These are phyloP conservation scores for Ruellia speciosa DNA, from an alignment of 305 asterid genomes.

Conservation along the genomic window DNA sequence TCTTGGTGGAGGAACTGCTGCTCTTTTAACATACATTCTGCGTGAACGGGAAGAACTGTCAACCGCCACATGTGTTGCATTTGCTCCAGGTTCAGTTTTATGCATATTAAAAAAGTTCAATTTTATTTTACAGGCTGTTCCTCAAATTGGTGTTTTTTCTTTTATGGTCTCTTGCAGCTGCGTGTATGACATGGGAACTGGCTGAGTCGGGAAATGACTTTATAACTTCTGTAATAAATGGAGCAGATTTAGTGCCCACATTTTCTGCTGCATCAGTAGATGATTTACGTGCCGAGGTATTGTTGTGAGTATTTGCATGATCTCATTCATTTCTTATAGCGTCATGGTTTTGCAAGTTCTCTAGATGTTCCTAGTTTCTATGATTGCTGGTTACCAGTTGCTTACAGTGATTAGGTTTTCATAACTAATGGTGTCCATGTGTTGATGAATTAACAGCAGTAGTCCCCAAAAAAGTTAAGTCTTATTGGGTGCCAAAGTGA, in stretches of 20 bases:
- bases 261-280: slow-evolving; percentile 95
- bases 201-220: slow-evolving; percentile 84
- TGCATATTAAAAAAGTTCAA: slow-evolving; percentile 1
- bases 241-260: slow-evolving; percentile 94
- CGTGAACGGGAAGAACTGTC: slow-evolving; percentile 84
- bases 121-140: background rate
- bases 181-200: slow-evolving; percentile 98
- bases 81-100: slow-evolving; percentile 79
- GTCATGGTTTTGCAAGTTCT: background rate
- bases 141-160: slow-evolving; percentile 5
- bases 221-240: slow-evolving; percentile 74
- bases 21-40: slow-evolving; percentile 70
- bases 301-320: slow-evolving; percentile 16
- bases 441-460: too few relatives aligned
- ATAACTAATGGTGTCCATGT: background rate
- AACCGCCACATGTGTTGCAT: slow-evolving; percentile 70
- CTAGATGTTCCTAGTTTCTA: background rate
- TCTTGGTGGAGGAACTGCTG: slow-evolving; percentile 96
- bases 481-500: too few relatives aligned
- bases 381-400: background rate
- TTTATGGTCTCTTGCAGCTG: slow-evolving; percentile 49
- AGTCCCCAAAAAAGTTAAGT: too few relatives aligned
- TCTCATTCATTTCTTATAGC: background rate
- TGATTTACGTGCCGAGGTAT: slow-evolving; percentile 91
- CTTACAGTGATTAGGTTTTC: background rate